Evolutionary conservation across 2,329 filamentous ascomycete species (phyloP).

Genomic region (Scedosporium dehoogii): DNA sequence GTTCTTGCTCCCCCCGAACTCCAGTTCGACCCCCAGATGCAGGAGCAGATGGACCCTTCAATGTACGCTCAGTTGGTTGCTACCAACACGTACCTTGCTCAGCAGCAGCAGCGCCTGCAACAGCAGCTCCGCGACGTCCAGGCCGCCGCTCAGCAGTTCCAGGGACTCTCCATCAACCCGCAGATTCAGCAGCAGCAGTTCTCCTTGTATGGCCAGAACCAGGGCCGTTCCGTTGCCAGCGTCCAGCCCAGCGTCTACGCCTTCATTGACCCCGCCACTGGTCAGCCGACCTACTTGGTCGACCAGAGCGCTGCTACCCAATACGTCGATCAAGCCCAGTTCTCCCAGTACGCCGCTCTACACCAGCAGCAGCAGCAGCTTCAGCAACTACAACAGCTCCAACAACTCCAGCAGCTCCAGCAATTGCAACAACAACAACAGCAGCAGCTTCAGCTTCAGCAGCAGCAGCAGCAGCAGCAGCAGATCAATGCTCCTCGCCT

Average conservation of each 20-base stretch:
- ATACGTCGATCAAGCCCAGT: constrained; percentile 31
- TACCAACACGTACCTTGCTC: constrained; percentile 83
- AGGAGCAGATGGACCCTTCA: constrained; percentile 72
- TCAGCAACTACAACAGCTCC: constrained; percentile 26
- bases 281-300: constrained; percentile 72
- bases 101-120: constrained; percentile 90
- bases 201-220: constrained; percentile 18
- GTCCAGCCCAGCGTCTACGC: constrained; percentile 34
- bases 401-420: constrained; percentile 26
- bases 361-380: constrained; percentile 35
- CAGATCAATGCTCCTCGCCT: constrained; percentile 58
- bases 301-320: constrained; percentile 48
- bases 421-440: constrained; percentile 21
- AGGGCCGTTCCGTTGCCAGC: constrained; percentile 20
- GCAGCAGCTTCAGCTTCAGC: constrained; percentile 11
- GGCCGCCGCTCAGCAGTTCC: constrained; percentile 72
- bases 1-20: constrained; percentile 76
- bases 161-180: constrained; percentile 60
- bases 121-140: constrained; percentile 84
- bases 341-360: constrained; percentile 17
- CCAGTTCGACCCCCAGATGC: constrained; percentile 58
- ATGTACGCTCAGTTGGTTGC: constrained; percentile 82
- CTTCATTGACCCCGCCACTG: constrained; percentile 77
- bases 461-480: constrained; percentile 23
- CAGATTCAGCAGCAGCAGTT: constrained; percentile 35